These are phyloP conservation scores for Aspergillus calidoustus DNA, from an alignment of 2,329 filamentous ascomycete species.

Conservation along the genomic window DNA sequence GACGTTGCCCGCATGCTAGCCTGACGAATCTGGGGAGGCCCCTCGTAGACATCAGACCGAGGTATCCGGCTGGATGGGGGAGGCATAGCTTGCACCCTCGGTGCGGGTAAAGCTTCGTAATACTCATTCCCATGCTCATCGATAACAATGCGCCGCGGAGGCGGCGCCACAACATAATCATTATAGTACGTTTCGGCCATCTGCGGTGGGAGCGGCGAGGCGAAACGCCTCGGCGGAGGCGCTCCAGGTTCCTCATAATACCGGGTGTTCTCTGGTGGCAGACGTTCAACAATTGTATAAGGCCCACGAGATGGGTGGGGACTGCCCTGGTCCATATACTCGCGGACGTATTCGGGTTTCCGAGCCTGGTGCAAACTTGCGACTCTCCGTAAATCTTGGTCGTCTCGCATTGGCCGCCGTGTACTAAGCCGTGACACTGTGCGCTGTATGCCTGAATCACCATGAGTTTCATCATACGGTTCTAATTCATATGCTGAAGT, in stretches of 20 bases:
- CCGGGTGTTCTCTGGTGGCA: conserved; percentile 40
- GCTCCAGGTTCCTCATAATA: conserved; percentile 45
- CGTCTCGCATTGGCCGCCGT: conserved; percentile 46
- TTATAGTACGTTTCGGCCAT: conserved; percentile 49
- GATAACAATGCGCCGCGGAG: conserved; percentile 71
- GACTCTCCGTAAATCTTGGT: conserved; percentile 52
- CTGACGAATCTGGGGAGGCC: conserved; percentile 34
- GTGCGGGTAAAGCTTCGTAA: conserved; percentile 57
- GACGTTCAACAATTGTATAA: conserved; percentile 46
- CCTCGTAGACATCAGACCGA: conserved; percentile 41
- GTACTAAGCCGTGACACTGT: conserved; percentile 46
- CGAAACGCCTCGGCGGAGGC: conserved; percentile 39
- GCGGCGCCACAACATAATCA: conserved; percentile 55
- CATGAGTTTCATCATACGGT: conserved; percentile 35
- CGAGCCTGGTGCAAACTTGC: conserved; percentile 52
- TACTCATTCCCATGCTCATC: conserved; percentile 86
- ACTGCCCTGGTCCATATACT: conserved; percentile 51
- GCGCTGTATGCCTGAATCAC: conserved; percentile 41
- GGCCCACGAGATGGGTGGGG: conserved; percentile 43
- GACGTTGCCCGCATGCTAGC: conserved; percentile 47
- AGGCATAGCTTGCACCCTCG: conserved; percentile 39
- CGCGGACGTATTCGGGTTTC: conserved; percentile 46
- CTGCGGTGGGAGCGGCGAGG: conserved; percentile 40
- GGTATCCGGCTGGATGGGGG: conserved; percentile 38
- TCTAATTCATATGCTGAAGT: conserved; percentile 43